Evolutionary conservation across 768 basidiomycete genomes (phyloP).

Genomic region (Leccinum longicurvipes): DNA sequence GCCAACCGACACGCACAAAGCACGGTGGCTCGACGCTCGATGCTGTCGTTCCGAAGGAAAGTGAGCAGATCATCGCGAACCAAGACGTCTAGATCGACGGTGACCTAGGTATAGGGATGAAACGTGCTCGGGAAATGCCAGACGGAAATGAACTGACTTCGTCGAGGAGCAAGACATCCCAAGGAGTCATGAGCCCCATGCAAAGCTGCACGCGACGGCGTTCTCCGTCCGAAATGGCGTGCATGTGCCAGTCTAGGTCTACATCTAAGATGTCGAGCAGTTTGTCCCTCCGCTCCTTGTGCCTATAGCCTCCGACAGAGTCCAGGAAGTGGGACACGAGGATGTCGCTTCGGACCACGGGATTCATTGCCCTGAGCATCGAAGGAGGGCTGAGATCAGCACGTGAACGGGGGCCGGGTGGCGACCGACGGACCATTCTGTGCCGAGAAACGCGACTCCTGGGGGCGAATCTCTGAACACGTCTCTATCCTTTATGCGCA

Average conservation of each 20-base stretch:
- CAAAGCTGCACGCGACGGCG: slow-evolving; percentile 90
- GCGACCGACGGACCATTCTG: slow-evolving; percentile 70
- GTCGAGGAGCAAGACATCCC: slow-evolving; percentile 91
- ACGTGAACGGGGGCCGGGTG: background rate
- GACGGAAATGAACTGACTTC: slow-evolving; percentile 53
- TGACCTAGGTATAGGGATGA: slow-evolving; percentile 53
- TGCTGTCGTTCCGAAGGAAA: slow-evolving; percentile 83
- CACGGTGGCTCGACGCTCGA: slow-evolving; percentile 78
- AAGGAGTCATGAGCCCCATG: slow-evolving; percentile 92
- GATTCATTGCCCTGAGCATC: slow-evolving; percentile 84
- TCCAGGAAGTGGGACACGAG: slow-evolving; percentile 93
- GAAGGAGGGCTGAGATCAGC: background rate
- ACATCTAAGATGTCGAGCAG: slow-evolving; percentile 92
- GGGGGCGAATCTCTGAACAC: slow-evolving; percentile 86
- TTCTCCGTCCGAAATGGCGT: slow-evolving; percentile 94
- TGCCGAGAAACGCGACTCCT: slow-evolving; percentile 85
- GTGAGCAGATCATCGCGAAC: slow-evolving; percentile 88
- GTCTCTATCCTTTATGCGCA: slow-evolving; percentile 75
- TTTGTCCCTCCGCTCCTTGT: slow-evolving; percentile 82
- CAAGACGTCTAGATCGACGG: slow-evolving; percentile 94
- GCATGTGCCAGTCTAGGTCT: slow-evolving; percentile 96
- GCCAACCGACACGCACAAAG: slow-evolving; percentile 53
- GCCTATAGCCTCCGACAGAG: slow-evolving; percentile 92
- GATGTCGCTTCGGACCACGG: slow-evolving; percentile 92
- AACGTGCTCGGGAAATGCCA: background rate